Evolutionary conservation across 306 rosid genomes (phyloP), one percentile per base, ranked within the genome.

Genomic region (Styphnolobium japonicum): DNA sequence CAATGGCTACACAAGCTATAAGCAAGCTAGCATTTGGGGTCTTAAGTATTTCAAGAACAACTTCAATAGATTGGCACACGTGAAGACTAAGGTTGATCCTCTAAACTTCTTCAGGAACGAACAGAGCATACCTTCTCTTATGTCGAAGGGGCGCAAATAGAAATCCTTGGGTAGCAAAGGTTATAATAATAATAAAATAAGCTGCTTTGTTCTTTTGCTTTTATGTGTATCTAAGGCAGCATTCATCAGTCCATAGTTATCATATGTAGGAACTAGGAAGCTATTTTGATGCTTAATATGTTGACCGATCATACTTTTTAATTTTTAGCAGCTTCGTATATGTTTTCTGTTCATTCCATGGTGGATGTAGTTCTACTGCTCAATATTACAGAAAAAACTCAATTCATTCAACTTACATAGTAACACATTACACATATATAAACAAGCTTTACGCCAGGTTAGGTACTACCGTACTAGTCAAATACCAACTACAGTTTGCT

Each of bases 11-110:
- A 82, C 82, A 27, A 82, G 85, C 42, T 82, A 69, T 6, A 3
- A 25, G 23, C 57, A 76, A 82, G 78, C 85, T 23, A 82, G 85
- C 27, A 21, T 82, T 39, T 82, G 85, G 85, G 85, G 85, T 31
- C 5, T 49, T 3, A 82, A 82, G 82, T 82, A 82, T 40, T 82
- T 76, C 68, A 58, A 39, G 12, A 68, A 76, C 67, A 82, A 82
- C 61, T 82, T 82, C 42, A 25, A 51, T 0, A 76, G 66, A 60
- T 52, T 82, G 82, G 74, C 73, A 51, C 34, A 3, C 0, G 81
- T 82, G 34, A 82, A 82, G 78, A 68, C 78, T 10, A 69, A 3
- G 27, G 85, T 76, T 48, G 85, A 82, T 61, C 85, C 81, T 82
- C 42, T 8, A 2, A 82, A 82, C 60, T 76, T 82, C 60, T 82